These are phyloP conservation scores for Dactylonectria macrodidyma DNA, from an alignment of 2,329 filamentous ascomycete genomes.

Conservation along the genomic window DNA sequence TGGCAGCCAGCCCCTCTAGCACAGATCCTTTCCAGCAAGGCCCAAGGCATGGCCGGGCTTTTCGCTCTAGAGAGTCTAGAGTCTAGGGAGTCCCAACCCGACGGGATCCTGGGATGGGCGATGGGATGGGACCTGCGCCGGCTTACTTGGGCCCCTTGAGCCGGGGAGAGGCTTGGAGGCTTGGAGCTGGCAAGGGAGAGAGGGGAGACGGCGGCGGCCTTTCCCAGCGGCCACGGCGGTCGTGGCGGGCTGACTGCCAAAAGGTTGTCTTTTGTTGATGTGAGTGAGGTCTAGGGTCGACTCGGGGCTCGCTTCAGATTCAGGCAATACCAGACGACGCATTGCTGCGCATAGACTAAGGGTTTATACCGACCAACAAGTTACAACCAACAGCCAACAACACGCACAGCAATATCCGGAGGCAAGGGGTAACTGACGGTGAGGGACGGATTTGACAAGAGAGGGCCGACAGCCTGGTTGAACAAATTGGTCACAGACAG, in stretches of 20 bases:
- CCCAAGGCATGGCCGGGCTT: not conserved
- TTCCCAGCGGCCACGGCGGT: slow-evolving; percentile 31
- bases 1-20: slow-evolving; percentile 19
- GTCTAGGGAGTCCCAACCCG: slow-evolving; percentile 15
- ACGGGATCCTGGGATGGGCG: slow-evolving; percentile 15
- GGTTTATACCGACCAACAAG: not conserved
- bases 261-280: slow-evolving; percentile 4
- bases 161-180: slow-evolving; percentile 15
- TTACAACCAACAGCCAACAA: too few relatives aligned
- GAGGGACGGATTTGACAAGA: not conserved
- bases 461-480: not conserved
- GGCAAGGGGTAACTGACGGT: not conserved
- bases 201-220: slow-evolving; percentile 25
- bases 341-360: not conserved
- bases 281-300: slow-evolving; percentile 1
- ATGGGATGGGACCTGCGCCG: slow-evolving; percentile 14
- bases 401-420: not conserved
- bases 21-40: slow-evolving; percentile 9
- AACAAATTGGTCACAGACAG: not conserved
- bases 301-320: slow-evolving; percentile 24
- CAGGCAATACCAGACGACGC: slow-evolving; percentile 14
- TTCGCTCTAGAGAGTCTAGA: not conserved
- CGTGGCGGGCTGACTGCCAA: slow-evolving; percentile 31
- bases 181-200: slow-evolving; percentile 6
- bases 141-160: not conserved